A percentile compares a stretch with the other conserved stretches of the same genome.
phyloP scores from a whole-genome alignment of 192 early-diverging fungal species.

The Podila minutissima region DNA sequence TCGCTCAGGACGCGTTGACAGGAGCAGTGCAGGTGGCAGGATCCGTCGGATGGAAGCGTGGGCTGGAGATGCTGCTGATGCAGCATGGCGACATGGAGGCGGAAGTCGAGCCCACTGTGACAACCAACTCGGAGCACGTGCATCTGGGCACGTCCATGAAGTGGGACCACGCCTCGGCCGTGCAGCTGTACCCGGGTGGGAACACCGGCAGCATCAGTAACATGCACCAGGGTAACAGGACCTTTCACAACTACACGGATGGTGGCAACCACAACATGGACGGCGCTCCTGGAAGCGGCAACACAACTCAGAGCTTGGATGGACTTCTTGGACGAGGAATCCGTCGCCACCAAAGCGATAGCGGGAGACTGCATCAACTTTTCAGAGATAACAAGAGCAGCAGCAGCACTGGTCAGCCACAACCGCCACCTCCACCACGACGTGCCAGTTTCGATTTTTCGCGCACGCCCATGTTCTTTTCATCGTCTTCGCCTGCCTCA shows the following conservation, averaged over 20 bases:
- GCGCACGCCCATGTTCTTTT: neutral
- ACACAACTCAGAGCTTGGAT: neutral
- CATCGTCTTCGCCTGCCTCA: neutral
- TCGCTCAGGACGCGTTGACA: slow-evolving; percentile 44
- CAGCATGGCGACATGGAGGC: slow-evolving; percentile 42
- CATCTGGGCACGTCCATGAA: slow-evolving; percentile 38
- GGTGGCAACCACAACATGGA: neutral
- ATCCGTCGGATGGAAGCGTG: slow-evolving; percentile 38
- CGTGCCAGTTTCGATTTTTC: slow-evolving; percentile 15
- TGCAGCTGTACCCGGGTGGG: slow-evolving; percentile 1
- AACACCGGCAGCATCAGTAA: neutral
- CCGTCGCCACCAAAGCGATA: slow-evolving; percentile 28
- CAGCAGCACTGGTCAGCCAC: neutral
- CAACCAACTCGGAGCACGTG: slow-evolving; percentile 25
- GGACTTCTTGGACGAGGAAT: neutral
- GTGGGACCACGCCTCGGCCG: slow-evolving; percentile 36
- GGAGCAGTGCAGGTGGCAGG: slow-evolving; percentile 44
- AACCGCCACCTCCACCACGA: neutral
- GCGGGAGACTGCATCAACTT: slow-evolving; percentile 2
- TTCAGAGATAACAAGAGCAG: neutral
- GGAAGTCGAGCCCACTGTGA: slow-evolving; percentile 37
- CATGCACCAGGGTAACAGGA: neutral
- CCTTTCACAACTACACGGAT: neutral
- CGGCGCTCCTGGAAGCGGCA: neutral
- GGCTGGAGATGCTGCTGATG: slow-evolving; percentile 36